These are phyloP conservation scores for Xerophyta viscosa DNA, from an alignment of 106 monocot genomes.

Conservation along the genomic window DNA sequence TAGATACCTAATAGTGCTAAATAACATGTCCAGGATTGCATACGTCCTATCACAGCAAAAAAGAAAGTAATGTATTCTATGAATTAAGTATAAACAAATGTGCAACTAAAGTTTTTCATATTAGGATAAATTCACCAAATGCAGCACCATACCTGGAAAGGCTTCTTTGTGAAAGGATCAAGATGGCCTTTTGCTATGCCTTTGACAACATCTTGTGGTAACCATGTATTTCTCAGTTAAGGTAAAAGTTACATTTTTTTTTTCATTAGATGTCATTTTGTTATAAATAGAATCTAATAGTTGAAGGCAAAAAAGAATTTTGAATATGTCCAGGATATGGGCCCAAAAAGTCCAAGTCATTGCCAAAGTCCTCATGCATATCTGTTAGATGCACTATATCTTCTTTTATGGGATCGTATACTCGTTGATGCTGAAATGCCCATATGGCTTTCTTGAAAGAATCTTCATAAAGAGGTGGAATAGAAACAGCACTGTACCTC, in stretches of 20 bases:
- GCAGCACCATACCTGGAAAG: conserved; percentile 56
- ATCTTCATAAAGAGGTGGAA: conserved; percentile 83
- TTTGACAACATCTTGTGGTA: conserved; percentile 54
- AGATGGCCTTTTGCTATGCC: conserved; percentile 79
- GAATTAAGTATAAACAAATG: too few species aligned
- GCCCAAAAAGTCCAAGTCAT: conserved; percentile 85
- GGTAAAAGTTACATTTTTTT: conserved; percentile 30
- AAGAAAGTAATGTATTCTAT: too few species aligned
- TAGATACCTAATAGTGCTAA: too few species aligned
- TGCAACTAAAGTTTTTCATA: too few species aligned
- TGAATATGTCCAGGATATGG: conserved; percentile 80
- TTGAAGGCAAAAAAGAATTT: conserved; percentile 4
- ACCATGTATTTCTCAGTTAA: conserved; percentile 53
- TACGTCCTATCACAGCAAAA: too few species aligned
- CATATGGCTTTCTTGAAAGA: conserved; percentile 71
- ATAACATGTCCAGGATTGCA: too few species aligned
- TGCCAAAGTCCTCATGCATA: conserved; percentile 29
- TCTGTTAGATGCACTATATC: conserved; percentile 65
- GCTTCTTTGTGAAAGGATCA: conserved; percentile 85
- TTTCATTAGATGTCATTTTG: too few species aligned
- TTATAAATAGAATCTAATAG: neutral
- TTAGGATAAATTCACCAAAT: too few species aligned
- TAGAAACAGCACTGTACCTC: conserved; percentile 51
- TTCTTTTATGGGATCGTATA: conserved; percentile 73
- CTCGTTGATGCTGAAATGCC: conserved; percentile 89